phyloP scores from a whole-genome alignment of 2,329 filamentous ascomycete species.

The Pseudodiploospora longispora region DNA sequence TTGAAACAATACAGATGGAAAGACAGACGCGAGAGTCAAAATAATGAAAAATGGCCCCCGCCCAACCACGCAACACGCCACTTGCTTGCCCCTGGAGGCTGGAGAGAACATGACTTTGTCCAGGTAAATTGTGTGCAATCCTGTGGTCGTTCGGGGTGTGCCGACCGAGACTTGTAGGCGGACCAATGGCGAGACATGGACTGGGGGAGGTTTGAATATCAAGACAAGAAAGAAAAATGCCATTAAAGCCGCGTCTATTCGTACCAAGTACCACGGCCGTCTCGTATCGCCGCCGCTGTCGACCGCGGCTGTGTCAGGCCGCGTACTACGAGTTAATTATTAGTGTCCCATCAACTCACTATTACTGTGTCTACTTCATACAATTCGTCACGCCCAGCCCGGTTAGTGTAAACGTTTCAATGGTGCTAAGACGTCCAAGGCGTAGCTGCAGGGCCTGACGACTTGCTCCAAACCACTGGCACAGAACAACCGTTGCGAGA shows the following conservation, averaged over 20 bases:
- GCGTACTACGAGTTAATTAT: slow-evolving; percentile 1
- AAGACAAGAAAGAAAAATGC: not conserved
- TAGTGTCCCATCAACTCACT: no score
- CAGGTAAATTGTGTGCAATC: no score
- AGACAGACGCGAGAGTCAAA: no score
- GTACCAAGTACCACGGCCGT: not conserved
- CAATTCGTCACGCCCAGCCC: no score
- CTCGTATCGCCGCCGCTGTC: slow-evolving; percentile 12
- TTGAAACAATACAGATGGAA: no score
- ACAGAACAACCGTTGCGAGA: no score
- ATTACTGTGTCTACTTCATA: no score
- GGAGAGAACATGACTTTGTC: no score
- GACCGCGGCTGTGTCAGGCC: slow-evolving; percentile 11
- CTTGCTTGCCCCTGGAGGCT: not conserved
- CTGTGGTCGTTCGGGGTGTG: not conserved
- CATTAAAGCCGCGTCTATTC: slow-evolving; percentile 10
- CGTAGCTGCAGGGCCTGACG: no score
- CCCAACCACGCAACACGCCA: slow-evolving; percentile 1
- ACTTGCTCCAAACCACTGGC: no score
- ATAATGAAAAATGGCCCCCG: not conserved
- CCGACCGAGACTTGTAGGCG: slow-evolving; percentile 1
- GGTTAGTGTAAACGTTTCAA: no score
- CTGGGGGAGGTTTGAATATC: not conserved
- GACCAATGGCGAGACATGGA: slow-evolving; percentile 5
- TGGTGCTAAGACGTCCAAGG: no score